phyloP scores from a whole-genome alignment of 805 yeast genomes.

The Yarrowia phangngaensis region DNA sequence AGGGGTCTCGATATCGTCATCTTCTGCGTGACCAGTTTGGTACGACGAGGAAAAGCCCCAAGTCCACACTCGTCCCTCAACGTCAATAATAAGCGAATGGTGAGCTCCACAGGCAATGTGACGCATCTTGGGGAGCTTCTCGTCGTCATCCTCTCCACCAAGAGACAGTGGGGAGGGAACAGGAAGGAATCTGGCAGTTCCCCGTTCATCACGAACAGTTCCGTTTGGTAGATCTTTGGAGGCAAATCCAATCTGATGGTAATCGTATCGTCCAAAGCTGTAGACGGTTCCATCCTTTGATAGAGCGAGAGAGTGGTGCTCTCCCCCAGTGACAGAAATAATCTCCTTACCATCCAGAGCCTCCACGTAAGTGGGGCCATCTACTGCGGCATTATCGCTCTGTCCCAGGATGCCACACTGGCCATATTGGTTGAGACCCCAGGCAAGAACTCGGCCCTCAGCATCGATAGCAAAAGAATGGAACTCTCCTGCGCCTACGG shows the following conservation, averaged over 20 bases:
- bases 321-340: slow-evolving; percentile 78
- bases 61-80: slow-evolving; percentile 79
- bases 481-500: slow-evolving; percentile 88
- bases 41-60: slow-evolving; percentile 99
- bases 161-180: slow-evolving; percentile 65
- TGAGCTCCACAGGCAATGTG: slow-evolving; percentile 81
- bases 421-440: slow-evolving; percentile 98
- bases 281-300: slow-evolving; percentile 68
- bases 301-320: slow-evolving; percentile 84
- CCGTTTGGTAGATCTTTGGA: slow-evolving; percentile 59
- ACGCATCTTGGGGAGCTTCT: slow-evolving; percentile 51
- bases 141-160: slow-evolving; percentile 32
- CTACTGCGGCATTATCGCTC: slow-evolving; percentile 64
- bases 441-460: slow-evolving; percentile 66
- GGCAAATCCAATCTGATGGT: slow-evolving; percentile 85
- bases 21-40: slow-evolving; percentile 94
- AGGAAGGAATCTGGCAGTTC: slow-evolving; percentile 73
- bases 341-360: slow-evolving; percentile 57
- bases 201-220: slow-evolving; percentile 73
- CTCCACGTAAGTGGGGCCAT: slow-evolving; percentile 71
- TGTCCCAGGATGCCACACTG: slow-evolving; percentile 85
- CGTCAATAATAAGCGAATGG: slow-evolving; percentile 81
- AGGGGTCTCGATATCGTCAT: slow-evolving; percentile 80
- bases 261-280: slow-evolving; percentile 88
- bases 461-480: slow-evolving; percentile 88